Percentiles rank a stretch among this genome's conserved stretches.
These are phyloP conservation scores for Porpolomopsis calyptriformis DNA, from an alignment of 768 basidiomycete species.

Conservation along the genomic window DNA sequence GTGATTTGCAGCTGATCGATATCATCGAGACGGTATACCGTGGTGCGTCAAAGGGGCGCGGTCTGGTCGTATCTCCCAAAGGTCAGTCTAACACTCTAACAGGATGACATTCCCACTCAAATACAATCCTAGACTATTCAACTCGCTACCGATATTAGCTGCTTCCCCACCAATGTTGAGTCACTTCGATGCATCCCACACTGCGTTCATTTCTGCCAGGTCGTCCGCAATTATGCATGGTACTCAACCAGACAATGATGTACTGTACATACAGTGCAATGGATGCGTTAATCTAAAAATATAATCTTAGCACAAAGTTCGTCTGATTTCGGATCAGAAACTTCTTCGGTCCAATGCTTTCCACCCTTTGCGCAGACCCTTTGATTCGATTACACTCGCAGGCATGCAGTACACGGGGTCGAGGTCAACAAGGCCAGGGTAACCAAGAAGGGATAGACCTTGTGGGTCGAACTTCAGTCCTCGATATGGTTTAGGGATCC, in stretches of 20 bases:
- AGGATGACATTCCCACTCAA: slow-evolving; percentile 1
- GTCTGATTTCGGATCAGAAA: too few species aligned
- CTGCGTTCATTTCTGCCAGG: too few species aligned
- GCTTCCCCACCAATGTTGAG: background rate
- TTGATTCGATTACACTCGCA: slow-evolving; percentile 53
- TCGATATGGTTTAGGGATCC: background rate
- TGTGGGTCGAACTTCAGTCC: background rate
- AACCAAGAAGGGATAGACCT: slow-evolving; percentile 81
- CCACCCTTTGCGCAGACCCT: slow-evolving; percentile 63
- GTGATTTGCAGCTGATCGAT: slow-evolving; percentile 79
- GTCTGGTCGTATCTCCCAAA: slow-evolving; percentile 95
- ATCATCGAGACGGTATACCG: slow-evolving; percentile 98
- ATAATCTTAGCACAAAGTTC: too few species aligned
- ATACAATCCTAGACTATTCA: slow-evolving; percentile 51
- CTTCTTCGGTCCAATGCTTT: slow-evolving; percentile 37
- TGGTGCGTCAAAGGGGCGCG: slow-evolving; percentile 93
- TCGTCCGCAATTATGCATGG: too few species aligned
- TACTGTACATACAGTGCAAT: too few species aligned
- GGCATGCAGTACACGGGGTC: slow-evolving; percentile 99
- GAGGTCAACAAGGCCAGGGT: slow-evolving; percentile 71
- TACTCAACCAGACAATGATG: too few species aligned
- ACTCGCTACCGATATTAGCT: slow-evolving; percentile 66
- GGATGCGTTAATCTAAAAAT: too few species aligned
- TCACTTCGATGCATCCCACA: background rate
- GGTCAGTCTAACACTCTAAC: slow-evolving; percentile 34